A percentile compares a stretch with the other conserved stretches of the same genome.
Evolutionary conservation across 371 early-diverging fungal species (phyloP).

Genomic region (Capillidium heterosporum): DNA sequence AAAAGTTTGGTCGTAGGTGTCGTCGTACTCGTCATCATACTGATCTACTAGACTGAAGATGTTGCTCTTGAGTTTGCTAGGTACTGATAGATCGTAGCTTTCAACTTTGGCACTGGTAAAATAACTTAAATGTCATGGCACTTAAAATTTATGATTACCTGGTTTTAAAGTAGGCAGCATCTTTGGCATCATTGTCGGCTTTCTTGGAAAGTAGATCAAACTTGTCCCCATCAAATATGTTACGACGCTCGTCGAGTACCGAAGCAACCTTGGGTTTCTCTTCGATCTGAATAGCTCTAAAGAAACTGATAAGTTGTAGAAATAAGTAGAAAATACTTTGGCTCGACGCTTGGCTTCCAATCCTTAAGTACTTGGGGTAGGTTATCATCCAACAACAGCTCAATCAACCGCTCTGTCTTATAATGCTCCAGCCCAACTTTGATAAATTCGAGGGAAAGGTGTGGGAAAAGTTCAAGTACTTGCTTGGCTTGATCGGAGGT

Average conservation of each 20-base stretch:
- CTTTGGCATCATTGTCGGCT: not conserved
- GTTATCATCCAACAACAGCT: not conserved
- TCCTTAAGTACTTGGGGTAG: not conserved
- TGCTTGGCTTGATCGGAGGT: not conserved
- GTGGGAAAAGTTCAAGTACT: not conserved
- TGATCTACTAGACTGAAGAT: not conserved
- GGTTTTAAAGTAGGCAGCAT: not conserved
- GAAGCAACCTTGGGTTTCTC: not conserved
- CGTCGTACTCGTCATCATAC: conserved; percentile 4
- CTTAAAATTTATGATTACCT: not conserved
- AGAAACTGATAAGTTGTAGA: not conserved
- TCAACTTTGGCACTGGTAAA: no score
- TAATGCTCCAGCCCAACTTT: not conserved
- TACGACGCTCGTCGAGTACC: not conserved
- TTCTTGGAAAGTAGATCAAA: conserved; percentile 1
- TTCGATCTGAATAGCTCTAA: not conserved
- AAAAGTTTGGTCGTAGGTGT: not conserved
- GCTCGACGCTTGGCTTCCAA: not conserved
- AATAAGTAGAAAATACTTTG: not conserved
- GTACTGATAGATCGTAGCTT: no score
- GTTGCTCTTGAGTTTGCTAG: no score
- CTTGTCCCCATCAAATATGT: conserved; percentile 2
- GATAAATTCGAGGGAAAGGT: not conserved
- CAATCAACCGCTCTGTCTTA: not conserved
- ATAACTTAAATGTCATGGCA: not conserved